Evolutionary conservation across 306 rosid species (phyloP), one percentile per base, ranked within the genome.

Genomic region (Biancaea sappan): DNA sequence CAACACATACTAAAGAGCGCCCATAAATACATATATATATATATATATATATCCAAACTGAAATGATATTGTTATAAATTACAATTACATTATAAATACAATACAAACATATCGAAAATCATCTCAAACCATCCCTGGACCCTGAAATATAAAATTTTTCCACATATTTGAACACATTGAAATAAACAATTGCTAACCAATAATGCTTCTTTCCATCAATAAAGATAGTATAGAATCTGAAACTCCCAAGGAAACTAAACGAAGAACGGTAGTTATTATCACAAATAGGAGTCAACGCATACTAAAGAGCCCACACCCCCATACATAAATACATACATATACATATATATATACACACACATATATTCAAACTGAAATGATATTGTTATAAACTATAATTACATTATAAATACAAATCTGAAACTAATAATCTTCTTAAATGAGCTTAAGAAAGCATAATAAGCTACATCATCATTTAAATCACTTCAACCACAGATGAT

Each of bases 401-500:
- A 21, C 15, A 29, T 31, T 18, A 31, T 37, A 28, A 35, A 11
- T 3, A 60, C 12, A 71, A 66, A 66, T 63, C 34, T 16, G 25
- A 37, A 60, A 34, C 54, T 34, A 69, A 29, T 75, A 37, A 35
- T 76, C 24, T 57, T 74, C 68, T 13, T 60, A 53, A 8, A 35
- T 26, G 77, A 53, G 62, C 59, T 5, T 5, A 35, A 29, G 15
- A 66, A 19, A 58, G 29, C 32, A 48, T 19, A 69, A 50, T 8
- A 46, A 57, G 64, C 16, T 18, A 37, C 44, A 72, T 13, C 56
- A 72, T 18, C n/a, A 40, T 43, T 40, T 41, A 26, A 43, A 19
- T 62, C 19, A 77, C 40, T 54, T 43, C 67, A 54, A 40, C 32
- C 31, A 65, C 35, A 70, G 54, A 56, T 73, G 32, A 57, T 44